Percentiles rank a stretch among this genome's conserved stretches.
Evolutionary conservation across 139 green algal species (phyloP).

Genomic region (Diplosphaera chodatii): DNA sequence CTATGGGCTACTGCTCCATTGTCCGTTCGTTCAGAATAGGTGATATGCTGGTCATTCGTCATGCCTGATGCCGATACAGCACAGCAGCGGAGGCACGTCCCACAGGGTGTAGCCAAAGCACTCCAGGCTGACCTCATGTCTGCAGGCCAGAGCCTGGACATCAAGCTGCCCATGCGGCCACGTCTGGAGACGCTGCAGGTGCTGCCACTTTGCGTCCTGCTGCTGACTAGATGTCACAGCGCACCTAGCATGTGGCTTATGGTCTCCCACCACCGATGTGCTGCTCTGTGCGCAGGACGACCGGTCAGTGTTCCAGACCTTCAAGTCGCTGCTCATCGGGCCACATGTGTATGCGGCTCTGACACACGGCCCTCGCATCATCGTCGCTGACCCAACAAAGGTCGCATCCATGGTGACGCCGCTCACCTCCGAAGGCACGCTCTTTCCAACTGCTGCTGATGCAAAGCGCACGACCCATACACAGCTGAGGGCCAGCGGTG

Average conservation of each 20-base stretch:
- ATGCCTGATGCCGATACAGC: no score
- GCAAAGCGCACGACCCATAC: no score
- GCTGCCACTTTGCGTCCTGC: not conserved
- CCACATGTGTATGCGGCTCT: slow-evolving; percentile 36
- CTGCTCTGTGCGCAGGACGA: slow-evolving; percentile 13
- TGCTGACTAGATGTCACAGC: no score
- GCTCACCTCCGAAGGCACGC: not conserved
- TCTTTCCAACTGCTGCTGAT: not conserved
- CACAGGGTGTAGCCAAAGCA: no score
- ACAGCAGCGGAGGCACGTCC: no score
- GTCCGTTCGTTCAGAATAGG: not conserved
- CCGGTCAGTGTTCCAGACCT: slow-evolving; percentile 3
- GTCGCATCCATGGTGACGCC: not conserved
- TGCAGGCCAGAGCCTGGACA: slow-evolving; percentile 9
- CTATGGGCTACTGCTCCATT: not conserved
- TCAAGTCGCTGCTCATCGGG: slow-evolving; percentile 28
- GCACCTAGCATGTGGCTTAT: no score
- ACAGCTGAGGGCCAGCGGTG: no score
- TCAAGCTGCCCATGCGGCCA: slow-evolving; percentile 11
- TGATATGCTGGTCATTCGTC: no score
- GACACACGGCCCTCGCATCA: slow-evolving; percentile 10
- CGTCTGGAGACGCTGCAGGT: slow-evolving; percentile 7
- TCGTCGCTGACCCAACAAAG: slow-evolving; percentile 12
- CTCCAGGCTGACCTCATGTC: no score
- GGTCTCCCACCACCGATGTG: not conserved